Base-by-base conservation (phyloP, 202 grass and related monocot genomes). In the Bolboschoenoplectus hybrid region DNA sequence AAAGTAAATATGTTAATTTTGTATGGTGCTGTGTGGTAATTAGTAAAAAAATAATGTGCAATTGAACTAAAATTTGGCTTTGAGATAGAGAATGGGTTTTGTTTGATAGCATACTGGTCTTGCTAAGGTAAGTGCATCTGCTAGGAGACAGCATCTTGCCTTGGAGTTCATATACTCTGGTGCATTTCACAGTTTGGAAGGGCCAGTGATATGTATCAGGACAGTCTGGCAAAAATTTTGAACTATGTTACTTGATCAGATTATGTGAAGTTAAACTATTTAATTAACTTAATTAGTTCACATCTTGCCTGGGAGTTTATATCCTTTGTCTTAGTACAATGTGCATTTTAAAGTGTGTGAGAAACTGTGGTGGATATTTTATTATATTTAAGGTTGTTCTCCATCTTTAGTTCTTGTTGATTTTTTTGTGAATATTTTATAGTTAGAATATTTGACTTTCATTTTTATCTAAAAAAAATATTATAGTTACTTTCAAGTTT, bases 41-140 rank as follows among this genome's bases (percentile, higher is more conserved):
- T 0, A 60, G 5, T 80, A 60, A 79, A 43, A 36, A 68, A 39
- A 39, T 57, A 80, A 58, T 14, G 2, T 75, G 34, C 34, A 41
- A 20, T 17, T 58, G 55, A 60, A 19, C 53, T 60, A 80, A 6
- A 80, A 80, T n/a, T 60, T 60, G 53, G 53, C 53, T 58, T 60
- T 41, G 36, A 80, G 53, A 60, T 60, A 1, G 6, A 80, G 16
- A 4, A 19, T 58, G 34, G 17, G 9, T 74, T 36, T 46, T 78
- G 35, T 17, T 4, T 36, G n/a, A 41, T 16, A 58, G 1, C 35
- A 79, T 41, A 9, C 49, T 56, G 32, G 32, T 43, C 14, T 78
- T 56, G 12, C 10, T 57, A 12, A 6, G 34, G 2, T 4, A n/a
- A 53, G 72, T 14, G 3, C 4, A 35, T 76, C 26, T 76, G 46